Base-by-base conservation (phyloP, 2,329 filamentous ascomycete genomes). In the Shiraia sp. region DNA sequence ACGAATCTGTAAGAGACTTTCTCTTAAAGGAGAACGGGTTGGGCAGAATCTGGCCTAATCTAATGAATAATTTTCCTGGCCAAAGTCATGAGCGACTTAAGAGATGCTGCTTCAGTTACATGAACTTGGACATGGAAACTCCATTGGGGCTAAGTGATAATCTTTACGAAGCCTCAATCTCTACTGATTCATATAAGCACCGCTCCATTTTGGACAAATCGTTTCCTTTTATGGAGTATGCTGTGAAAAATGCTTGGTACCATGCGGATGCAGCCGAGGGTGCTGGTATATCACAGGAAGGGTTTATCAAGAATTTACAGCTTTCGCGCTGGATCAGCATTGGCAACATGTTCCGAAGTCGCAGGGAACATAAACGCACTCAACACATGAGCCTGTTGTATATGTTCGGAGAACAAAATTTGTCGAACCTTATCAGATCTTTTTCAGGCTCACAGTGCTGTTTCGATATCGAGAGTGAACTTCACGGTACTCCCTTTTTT, bases 221-320 rank as follows among this genome's bases (percentile, higher is more conserved):
- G 10, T 74, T 68, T 38, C 72, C 76, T 1, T 78, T 82, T 32
- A 58, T 81, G 5, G 47, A 72, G 34, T 79, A 79, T 51, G 69
- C 75, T 13, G 55, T 68, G 12, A 47, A 57, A 4, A 63, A 74
- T 37, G 28, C 76, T 8, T 54, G 78, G 12, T 44, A 55, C 32
- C 75, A 79, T 41, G 66, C 75, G 8, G 53, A 78, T 29, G 19
- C 13, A 24, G 71, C 74, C 28, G 53, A 64, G 38, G 44, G 51
- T 3, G 9, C 24, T 13, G 48, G 42, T 2, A 51, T 70, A 14
- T 33, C 38, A 16, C 57, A 61, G 15, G 19, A 14, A 5, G 9
- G 33, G 3, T 59, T 57, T 32, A 31, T 62, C 7, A 6, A 43
- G 2, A 37, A 8, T n/a, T 72, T 72, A 31, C 36, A 50, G 3